phyloP scores from a whole-genome alignment of 2,329 filamentous ascomycete genomes.

The Fusarium veterinarium region DNA sequence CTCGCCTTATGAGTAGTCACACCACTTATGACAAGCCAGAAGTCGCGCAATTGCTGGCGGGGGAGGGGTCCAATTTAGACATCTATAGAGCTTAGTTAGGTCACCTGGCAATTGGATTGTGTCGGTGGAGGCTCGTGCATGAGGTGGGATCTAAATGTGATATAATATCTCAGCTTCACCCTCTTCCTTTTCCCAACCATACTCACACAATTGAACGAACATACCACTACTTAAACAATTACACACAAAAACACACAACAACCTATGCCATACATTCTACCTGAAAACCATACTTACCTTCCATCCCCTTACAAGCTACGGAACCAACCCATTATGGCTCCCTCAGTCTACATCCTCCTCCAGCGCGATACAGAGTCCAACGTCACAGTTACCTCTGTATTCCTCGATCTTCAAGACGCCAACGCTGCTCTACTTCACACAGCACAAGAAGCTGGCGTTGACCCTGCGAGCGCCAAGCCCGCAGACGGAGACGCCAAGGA shows the following conservation, averaged over 20 bases:
- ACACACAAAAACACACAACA: neutral
- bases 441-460: slow-evolving; percentile 45
- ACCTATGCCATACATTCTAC: slow-evolving; percentile 16
- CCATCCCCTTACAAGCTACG: slow-evolving; percentile 11
- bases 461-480: slow-evolving; percentile 29
- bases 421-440: slow-evolving; percentile 49
- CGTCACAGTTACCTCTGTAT: slow-evolving; percentile 48
- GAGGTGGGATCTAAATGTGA: slow-evolving; percentile 40
- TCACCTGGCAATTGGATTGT: slow-evolving; percentile 33
- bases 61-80: neutral
- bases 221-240: neutral
- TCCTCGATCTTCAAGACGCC: slow-evolving; percentile 50
- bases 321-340: slow-evolving; percentile 37
- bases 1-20: slow-evolving; percentile 26
- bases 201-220: slow-evolving; percentile 4
- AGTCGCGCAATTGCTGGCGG: slow-evolving; percentile 30
- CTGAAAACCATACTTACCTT: slow-evolving; percentile 16
- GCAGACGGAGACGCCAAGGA: slow-evolving; percentile 21
- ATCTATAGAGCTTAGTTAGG: slow-evolving; percentile 3
- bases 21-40: slow-evolving; percentile 37
- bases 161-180: slow-evolving; percentile 34
- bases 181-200: slow-evolving; percentile 7
- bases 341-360: slow-evolving; percentile 50
- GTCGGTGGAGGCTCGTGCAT: slow-evolving; percentile 27
- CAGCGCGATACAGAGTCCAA: slow-evolving; percentile 45